Percentiles rank a stretch among this genome's conserved stretches.
Conservation (phyloP, 108 stramenopile species). For the Bacterosira constricta region DNA sequence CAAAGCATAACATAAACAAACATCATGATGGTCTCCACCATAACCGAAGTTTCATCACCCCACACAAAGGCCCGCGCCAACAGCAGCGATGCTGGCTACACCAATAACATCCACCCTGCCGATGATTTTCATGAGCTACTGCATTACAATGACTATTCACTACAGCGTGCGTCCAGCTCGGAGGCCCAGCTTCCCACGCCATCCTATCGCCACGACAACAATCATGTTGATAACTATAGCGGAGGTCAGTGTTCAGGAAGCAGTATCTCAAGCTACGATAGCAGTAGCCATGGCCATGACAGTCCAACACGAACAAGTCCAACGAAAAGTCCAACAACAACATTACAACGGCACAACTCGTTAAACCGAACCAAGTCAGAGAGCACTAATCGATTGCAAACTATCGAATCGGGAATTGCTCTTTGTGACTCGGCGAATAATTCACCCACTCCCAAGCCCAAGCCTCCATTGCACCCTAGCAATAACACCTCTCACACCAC, state of each 20-base stretch:
- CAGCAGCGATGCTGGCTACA: background rate
- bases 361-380: too few relatives aligned
- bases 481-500: background rate
- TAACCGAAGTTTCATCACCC: background rate
- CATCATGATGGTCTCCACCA: background rate
- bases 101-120: background rate
- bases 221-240: too few relatives aligned
- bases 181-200: background rate
- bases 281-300: too few relatives aligned
- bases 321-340: too few relatives aligned
- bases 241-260: too few relatives aligned
- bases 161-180: background rate
- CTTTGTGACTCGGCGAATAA: background rate
- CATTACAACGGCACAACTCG: too few relatives aligned
- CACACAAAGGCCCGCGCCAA: background rate
- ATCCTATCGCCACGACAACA: too few relatives aligned
- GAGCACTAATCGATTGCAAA: too few relatives aligned
- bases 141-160: background rate
- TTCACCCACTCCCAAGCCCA: background rate
- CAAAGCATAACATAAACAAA: too few relatives aligned
- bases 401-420: slow-evolving; percentile 34
- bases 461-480: background rate
- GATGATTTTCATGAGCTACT: too few relatives aligned
- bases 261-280: too few relatives aligned
- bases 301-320: too few relatives aligned